phyloP scores from a whole-genome alignment of 2,329 filamentous ascomycete genomes.

The Trichoderma lentiforme region DNA sequence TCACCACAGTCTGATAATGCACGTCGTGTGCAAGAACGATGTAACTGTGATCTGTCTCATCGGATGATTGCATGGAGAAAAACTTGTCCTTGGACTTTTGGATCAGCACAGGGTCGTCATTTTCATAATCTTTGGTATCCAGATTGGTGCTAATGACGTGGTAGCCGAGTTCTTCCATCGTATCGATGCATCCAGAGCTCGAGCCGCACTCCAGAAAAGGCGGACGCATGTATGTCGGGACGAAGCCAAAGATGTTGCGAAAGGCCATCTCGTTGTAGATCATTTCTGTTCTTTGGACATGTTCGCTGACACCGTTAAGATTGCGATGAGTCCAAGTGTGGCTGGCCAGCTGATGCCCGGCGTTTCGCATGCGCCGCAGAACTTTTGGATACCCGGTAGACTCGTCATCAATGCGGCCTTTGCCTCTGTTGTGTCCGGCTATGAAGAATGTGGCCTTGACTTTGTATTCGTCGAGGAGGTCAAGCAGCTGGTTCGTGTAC shows the following conservation, averaged over 20 bases:
- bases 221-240: constrained; percentile 44
- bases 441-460: constrained; percentile 43
- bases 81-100: constrained; percentile 41
- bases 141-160: constrained; percentile 56
- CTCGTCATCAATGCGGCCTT: constrained; percentile 40
- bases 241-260: constrained; percentile 39
- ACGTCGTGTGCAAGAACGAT: constrained; percentile 54
- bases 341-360: constrained; percentile 46
- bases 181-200: constrained; percentile 37
- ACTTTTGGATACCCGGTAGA: constrained; percentile 34
- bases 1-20: constrained; percentile 44
- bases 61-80: constrained; percentile 34
- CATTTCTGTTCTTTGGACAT: constrained; percentile 38
- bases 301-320: constrained; percentile 36
- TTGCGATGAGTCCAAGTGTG: constrained; percentile 48
- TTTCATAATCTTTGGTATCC: constrained; percentile 60
- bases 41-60: constrained; percentile 34
- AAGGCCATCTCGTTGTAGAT: constrained; percentile 45
- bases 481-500: constrained; percentile 42
- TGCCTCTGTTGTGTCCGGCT: constrained; percentile 40
- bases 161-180: constrained; percentile 46
- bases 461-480: constrained; percentile 31
- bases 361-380: constrained; percentile 39
- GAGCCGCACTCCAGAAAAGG: constrained; percentile 44
- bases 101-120: constrained; percentile 48